Percentiles rank a stretch among this genome's conserved stretches.
Conservation (phyloP, 768 basidiomycete genomes). For the Amanita rimosa region DNA sequence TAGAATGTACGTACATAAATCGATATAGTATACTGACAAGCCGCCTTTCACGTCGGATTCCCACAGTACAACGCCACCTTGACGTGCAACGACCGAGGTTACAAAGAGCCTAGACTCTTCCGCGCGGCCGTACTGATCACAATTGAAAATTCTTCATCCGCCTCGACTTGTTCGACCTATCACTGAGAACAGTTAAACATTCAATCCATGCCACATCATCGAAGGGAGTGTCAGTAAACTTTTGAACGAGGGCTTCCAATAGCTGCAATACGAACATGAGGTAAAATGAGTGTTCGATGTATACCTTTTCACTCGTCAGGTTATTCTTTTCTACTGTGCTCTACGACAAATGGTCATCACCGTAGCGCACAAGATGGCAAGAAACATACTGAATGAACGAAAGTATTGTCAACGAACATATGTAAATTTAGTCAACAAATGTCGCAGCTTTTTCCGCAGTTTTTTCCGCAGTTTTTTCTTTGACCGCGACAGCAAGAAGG, state of each 20-base stretch:
- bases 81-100: too few species aligned
- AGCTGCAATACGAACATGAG: constrained; percentile 17
- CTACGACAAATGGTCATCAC: constrained; percentile 18
- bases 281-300: background rate
- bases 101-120: constrained; percentile 23
- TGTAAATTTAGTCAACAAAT: too few species aligned
- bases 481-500: constrained; percentile 42
- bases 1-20: too few species aligned
- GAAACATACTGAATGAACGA: constrained; percentile 45
- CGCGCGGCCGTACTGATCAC: constrained; percentile 44
- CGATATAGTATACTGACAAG: too few species aligned
- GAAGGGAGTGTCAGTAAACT: constrained; percentile 20
- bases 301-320: constrained; percentile 29
- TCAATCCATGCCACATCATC: background rate
- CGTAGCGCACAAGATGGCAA: background rate
- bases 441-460: too few species aligned
- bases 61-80: too few species aligned
- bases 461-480: constrained; percentile 43
- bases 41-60: too few species aligned
- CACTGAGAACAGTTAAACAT: constrained; percentile 22
- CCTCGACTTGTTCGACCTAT: constrained; percentile 40
- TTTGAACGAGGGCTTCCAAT: constrained; percentile 60
- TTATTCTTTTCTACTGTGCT: constrained; percentile 54
- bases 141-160: constrained; percentile 36
- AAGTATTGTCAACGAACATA: constrained; percentile 76